phyloP scores from a whole-genome alignment of 768 basidiomycete species.

The Kondoa malvinella region DNA sequence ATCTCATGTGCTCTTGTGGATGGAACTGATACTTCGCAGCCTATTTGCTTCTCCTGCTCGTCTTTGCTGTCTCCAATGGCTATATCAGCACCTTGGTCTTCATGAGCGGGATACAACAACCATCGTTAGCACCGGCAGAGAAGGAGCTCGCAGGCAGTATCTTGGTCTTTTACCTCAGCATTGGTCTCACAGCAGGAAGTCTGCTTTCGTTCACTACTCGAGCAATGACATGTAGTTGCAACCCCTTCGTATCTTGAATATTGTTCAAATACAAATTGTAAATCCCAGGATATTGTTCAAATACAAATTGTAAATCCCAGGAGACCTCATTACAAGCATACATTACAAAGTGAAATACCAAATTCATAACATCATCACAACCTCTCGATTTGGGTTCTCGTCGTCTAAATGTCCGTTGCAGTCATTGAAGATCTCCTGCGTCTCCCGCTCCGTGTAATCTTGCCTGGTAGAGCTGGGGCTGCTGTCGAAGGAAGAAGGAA shows the following conservation, averaged over 20 bases:
- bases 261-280: background rate
- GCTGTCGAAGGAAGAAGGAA: background rate
- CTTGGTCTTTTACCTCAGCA: constrained; percentile 23
- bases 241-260: background rate
- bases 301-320: background rate
- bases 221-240: background rate
- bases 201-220: background rate
- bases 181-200: constrained; percentile 12
- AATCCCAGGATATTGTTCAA: background rate
- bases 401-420: background rate
- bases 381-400: background rate
- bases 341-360: no score
- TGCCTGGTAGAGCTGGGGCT: background rate
- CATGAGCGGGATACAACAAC: constrained; percentile 23
- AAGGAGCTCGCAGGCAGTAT: constrained; percentile 21
- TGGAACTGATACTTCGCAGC: constrained; percentile 6
- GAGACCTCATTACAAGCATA: background rate
- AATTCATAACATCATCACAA: background rate
- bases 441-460: background rate
- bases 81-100: constrained; percentile 25
- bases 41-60: constrained; percentile 23
- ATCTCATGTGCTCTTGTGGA: background rate
- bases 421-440: background rate
- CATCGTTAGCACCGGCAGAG: constrained; percentile 21
- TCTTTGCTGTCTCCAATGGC: constrained; percentile 26